Evolutionary conservation across 352 stramenopile genomes (phyloP).

Genomic region (Phytopythium vexans): DNA sequence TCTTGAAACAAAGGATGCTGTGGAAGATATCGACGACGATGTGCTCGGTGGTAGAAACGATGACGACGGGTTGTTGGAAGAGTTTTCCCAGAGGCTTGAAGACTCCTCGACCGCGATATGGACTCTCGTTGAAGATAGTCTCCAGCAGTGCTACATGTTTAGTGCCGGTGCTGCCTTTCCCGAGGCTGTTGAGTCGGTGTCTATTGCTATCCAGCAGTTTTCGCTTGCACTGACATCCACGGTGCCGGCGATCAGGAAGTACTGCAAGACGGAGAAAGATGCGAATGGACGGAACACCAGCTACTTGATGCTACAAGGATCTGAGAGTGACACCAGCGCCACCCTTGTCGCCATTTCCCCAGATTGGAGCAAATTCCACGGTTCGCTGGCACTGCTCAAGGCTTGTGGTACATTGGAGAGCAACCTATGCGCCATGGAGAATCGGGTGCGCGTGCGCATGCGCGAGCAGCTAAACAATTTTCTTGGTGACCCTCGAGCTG

Average conservation of each 20-base stretch:
- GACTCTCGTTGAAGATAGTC: constrained; percentile 41
- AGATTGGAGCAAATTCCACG: constrained; percentile 77
- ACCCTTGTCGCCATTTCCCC: no score
- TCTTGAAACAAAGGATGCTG: constrained; percentile 1
- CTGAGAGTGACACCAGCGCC: no score
- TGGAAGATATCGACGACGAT: constrained; percentile 21
- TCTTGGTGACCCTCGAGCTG: constrained; percentile 21
- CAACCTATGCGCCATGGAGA: constrained; percentile 43
- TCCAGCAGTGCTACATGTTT: constrained; percentile 59
- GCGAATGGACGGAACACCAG: no score
- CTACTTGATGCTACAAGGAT: no score
- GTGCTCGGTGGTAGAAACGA: constrained; percentile 11
- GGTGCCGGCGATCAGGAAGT: constrained; percentile 44
- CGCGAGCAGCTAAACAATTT: constrained; percentile 51
- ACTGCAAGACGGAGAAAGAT: constrained; percentile 18
- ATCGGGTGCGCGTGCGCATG: constrained; percentile 46
- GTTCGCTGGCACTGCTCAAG: constrained; percentile 55
- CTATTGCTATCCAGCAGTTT: constrained; percentile 42
- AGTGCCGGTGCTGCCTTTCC: constrained; percentile 55
- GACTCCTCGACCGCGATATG: constrained; percentile 39
- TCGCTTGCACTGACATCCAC: constrained; percentile 28
- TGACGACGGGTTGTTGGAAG: constrained; percentile 37
- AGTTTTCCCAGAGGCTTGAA: constrained; percentile 59
- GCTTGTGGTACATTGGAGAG: constrained; percentile 51
- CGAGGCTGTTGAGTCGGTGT: constrained; percentile 42